Conservation (phyloP, 208 protist genomes). For the Leishmania major region DNA sequence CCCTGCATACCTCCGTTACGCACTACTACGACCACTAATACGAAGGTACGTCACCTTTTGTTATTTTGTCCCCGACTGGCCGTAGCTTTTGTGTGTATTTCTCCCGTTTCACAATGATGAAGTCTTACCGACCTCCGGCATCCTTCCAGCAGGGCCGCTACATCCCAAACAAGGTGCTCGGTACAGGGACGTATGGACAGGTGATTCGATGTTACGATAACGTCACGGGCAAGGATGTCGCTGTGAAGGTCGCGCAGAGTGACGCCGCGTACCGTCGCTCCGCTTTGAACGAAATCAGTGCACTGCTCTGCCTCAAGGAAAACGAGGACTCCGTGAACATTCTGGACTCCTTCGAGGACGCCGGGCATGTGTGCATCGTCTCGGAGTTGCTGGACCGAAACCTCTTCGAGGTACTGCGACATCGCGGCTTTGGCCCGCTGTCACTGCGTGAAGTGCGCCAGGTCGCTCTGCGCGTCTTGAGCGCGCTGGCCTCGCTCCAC, state of each 20-base stretch:
- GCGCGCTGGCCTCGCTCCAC: constrained; percentile 69
- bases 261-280: constrained; percentile 82
- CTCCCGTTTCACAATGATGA: constrained; percentile 34
- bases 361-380: constrained; percentile 84
- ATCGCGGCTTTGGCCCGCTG: constrained; percentile 56
- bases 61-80: background rate
- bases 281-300: constrained; percentile 82
- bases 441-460: constrained; percentile 57
- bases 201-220: constrained; percentile 90
- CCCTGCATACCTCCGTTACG: background rate
- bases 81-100: background rate
- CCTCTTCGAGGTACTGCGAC: constrained; percentile 70
- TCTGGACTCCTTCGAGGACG: constrained; percentile 79
- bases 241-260: constrained; percentile 85
- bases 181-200: constrained; percentile 93
- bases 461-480: constrained; percentile 49
- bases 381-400: constrained; percentile 79
- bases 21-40: background rate
- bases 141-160: constrained; percentile 69
- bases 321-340: constrained; percentile 53
- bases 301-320: constrained; percentile 48
- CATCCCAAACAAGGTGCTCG: constrained; percentile 71
- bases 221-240: constrained; percentile 65
- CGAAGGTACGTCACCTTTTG: background rate
- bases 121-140: constrained; percentile 46